Conservation (phyloP, 495 filamentous ascomycete genomes). For the Talaromyces adpressus region DNA sequence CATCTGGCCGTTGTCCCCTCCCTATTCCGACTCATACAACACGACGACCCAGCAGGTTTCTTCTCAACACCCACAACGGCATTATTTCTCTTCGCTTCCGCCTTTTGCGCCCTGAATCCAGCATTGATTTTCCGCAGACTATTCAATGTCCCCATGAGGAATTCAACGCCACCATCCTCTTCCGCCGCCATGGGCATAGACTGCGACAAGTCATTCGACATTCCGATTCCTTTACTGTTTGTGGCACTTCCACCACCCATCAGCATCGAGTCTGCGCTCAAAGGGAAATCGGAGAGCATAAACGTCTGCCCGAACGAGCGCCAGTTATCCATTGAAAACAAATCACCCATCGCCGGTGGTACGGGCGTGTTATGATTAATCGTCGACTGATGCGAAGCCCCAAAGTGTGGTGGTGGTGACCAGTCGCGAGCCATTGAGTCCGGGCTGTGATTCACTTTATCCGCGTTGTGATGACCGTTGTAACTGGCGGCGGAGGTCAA, state of each 20-base stretch:
- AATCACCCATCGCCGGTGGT: background rate
- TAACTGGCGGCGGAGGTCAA: background rate
- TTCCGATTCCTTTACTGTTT: background rate
- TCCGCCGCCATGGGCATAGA: background rate
- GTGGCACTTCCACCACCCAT: background rate
- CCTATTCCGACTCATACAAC: constrained; percentile 2
- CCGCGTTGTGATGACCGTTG: background rate
- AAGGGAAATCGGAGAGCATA: constrained; percentile 5
- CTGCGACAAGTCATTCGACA: background rate
- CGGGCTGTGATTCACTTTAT: background rate
- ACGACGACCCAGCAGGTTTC: background rate
- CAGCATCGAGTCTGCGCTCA: constrained; percentile 1
- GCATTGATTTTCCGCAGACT: constrained; percentile 2
- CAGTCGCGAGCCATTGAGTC: background rate
- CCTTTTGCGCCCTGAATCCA: background rate
- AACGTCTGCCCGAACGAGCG: background rate
- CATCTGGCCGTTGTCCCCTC: background rate
- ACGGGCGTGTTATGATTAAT: background rate
- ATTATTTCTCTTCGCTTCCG: background rate
- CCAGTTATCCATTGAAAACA: background rate
- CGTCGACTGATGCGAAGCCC: background rate
- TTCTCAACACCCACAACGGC: background rate
- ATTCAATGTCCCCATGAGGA: background rate
- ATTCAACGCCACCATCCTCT: background rate
- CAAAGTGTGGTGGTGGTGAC: background rate